Evolutionary conservation across 2,329 filamentous ascomycete genomes (phyloP), one percentile per base, ranked within the genome.

Genomic region (Zymoseptoria passerinii): DNA sequence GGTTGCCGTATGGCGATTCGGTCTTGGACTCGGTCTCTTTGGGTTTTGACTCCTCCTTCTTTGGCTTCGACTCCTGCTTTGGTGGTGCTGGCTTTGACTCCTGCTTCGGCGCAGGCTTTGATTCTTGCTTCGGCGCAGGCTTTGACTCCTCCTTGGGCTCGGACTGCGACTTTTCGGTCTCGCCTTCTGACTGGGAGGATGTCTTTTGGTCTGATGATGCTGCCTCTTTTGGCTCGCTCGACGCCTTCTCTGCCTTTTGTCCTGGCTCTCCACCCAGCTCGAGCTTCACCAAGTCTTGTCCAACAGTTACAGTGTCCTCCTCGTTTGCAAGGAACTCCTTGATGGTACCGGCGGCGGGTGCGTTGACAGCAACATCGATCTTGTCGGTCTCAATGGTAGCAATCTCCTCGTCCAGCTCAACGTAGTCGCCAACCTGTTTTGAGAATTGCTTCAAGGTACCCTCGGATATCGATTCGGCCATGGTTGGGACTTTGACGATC

Each of bases 381-480:
- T 99, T 99, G 82, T 99, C 94, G 13, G 94, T 99, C 78, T 99
- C 94, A 71, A 99, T 99, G 53, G 92, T 96, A 29, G 94, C 94
- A 74, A 99, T 92, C 75, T 99, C 94, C 77, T 97, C 94, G 72
- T 99, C 94, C 70, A 87, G 87, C 78, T 95, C 91, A 55, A 99
- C 92, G 68, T 85, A 92, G 74, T 99, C 94, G 70, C 94, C 94
- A 68, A 96, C 80, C 77, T 92, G 80, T 79, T 97, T 97, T 70
- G 84, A 88, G 80, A 92, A 97, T 73, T 96, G 91, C 78, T 96
- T 96, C 71, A 99, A 75, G 20, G 94, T 99, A 61, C 94, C 94
- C 76, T 99, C 94, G 50, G 90, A 95, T 74, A 99, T 97, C 53
- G 94, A 97, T 77, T 99, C 94, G 64, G 94, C 94, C 94, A 99